These are phyloP conservation scores for Morella rubra DNA, from an alignment of 306 rosid species.

Conservation along the genomic window DNA sequence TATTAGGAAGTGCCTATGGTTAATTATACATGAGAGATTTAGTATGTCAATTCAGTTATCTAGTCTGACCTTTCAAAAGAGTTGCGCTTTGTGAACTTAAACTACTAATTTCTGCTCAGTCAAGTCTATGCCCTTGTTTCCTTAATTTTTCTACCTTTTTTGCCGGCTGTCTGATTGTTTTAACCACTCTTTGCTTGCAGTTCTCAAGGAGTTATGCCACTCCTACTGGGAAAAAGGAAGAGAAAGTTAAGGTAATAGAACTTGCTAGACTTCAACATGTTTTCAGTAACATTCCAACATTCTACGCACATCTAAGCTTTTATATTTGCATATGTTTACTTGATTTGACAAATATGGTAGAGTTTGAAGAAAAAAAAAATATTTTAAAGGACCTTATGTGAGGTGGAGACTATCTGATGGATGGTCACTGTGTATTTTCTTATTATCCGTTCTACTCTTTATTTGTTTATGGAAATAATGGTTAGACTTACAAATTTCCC, in stretches of 20 bases:
- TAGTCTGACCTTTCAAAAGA: not conserved
- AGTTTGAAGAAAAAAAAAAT: not conserved
- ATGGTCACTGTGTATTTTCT: not conserved
- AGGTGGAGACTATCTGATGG: not conserved
- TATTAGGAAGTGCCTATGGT: not conserved
- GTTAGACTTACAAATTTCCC: not conserved
- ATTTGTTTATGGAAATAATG: not conserved
- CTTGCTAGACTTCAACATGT: slow-evolving; percentile 4
- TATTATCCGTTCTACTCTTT: not conserved
- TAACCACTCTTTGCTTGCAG: slow-evolving; percentile 47
- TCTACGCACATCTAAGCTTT: not conserved
- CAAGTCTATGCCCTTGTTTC: not conserved
- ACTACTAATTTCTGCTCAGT: not conserved
- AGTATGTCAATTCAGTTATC: not conserved
- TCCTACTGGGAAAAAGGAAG: slow-evolving; percentile 51
- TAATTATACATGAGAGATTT: not conserved
- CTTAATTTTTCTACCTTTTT: slow-evolving; percentile 1
- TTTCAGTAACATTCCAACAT: not conserved
- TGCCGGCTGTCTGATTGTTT: slow-evolving; percentile 16
- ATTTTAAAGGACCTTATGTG: not conserved
- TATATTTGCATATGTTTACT: not conserved
- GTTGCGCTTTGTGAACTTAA: not conserved
- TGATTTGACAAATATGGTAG: not conserved
- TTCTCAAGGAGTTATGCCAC: slow-evolving; percentile 57
- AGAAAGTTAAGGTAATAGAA: slow-evolving; percentile 60